phyloP scores from a whole-genome alignment of 768 basidiomycete genomes.

The Amanita rubescens region DNA sequence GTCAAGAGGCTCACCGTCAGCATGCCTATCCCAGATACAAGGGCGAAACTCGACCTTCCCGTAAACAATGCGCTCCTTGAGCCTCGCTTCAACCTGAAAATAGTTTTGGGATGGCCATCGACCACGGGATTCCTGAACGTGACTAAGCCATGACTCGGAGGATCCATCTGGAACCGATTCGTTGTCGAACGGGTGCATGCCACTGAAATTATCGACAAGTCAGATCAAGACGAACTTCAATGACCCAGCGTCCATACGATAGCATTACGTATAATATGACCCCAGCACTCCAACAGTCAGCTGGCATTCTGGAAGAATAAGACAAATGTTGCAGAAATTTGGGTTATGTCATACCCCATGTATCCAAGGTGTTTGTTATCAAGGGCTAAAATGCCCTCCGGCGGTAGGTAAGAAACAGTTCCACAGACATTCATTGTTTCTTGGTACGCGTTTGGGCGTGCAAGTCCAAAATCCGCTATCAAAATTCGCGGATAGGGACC shows the following conservation, averaged over 20 bases:
- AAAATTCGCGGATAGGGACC: conserved; percentile 80
- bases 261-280: conserved; percentile 80
- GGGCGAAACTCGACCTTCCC: conserved; percentile 51
- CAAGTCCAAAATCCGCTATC: conserved; percentile 84
- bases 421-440: conserved; percentile 83
- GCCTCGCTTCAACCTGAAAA: conserved; percentile 43
- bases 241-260: conserved; percentile 42
- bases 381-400: conserved; percentile 75
- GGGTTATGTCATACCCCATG: conserved; percentile 29
- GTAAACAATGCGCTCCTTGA: conserved; percentile 64
- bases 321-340: background rate
- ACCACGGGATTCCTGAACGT: conserved; percentile 27
- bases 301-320: conserved; percentile 55
- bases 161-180: conserved; percentile 28
- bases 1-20: conserved; percentile 42
- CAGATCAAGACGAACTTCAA: background rate
- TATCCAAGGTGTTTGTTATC: conserved; percentile 71
- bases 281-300: conserved; percentile 87
- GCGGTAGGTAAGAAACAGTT: conserved; percentile 81
- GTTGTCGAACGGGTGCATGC: conserved; percentile 73
- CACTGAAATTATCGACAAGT: conserved; percentile 30
- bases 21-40: conserved; percentile 46
- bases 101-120: conserved; percentile 37
- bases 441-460: conserved; percentile 70
- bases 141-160: conserved; percentile 31